Evolutionary conservation across 345 rosid species (phyloP).

Genomic region (Aquilaria sinensis): DNA sequence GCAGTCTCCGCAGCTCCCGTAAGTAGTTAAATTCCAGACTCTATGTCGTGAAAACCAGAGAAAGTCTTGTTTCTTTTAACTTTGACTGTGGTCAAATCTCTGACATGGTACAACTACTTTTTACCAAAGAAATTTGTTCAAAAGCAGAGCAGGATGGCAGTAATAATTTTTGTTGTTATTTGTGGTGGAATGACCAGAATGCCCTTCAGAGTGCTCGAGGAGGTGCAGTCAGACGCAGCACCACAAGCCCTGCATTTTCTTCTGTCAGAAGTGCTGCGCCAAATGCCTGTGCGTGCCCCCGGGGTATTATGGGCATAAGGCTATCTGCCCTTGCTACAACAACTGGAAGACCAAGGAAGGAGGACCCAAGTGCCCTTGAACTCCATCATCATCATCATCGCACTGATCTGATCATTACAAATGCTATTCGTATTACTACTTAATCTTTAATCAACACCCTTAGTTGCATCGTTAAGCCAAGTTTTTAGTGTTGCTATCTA

Average conservation of each 20-base stretch:
- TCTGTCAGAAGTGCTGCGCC: conserved; percentile 68
- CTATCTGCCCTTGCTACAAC: conserved; percentile 72
- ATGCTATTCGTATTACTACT: background rate
- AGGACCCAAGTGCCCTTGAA: conserved; percentile 67
- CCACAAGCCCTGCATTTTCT: conserved; percentile 51
- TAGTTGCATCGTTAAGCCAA: background rate
- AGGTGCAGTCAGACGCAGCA: conserved; percentile 54
- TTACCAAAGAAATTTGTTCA: background rate
- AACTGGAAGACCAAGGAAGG: conserved; percentile 73
- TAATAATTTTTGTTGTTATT: background rate
- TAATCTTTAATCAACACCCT: background rate
- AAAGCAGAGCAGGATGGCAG: background rate
- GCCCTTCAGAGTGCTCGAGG: conserved; percentile 46
- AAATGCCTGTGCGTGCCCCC: conserved; percentile 79
- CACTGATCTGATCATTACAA: background rate
- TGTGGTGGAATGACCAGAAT: conserved; percentile 42
- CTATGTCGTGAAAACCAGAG: background rate
- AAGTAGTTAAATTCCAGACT: conserved; percentile 12
- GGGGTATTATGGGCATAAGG: conserved; percentile 53
- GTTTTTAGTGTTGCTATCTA: conserved; percentile 3
- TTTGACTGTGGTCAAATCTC: conserved; percentile 16
- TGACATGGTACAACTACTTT: background rate
- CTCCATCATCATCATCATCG: too few species aligned
- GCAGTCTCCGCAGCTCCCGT: conserved; percentile 43
- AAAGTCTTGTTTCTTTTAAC: background rate